Conservation (phyloP, 805 yeast genomes). For the Metschnikowia dekortorum region DNA sequence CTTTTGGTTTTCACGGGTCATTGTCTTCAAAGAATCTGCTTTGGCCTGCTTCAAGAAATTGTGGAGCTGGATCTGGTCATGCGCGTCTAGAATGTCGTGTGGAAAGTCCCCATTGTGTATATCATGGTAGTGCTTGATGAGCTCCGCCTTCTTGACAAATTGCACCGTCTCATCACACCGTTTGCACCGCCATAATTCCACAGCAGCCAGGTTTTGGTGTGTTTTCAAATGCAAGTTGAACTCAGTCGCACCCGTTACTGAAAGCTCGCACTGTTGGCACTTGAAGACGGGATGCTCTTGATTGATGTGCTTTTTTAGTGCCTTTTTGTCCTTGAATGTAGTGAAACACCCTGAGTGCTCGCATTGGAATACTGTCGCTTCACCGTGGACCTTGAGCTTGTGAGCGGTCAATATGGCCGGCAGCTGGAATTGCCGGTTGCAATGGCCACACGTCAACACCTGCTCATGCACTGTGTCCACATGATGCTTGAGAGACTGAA, state of each 20-base stretch:
- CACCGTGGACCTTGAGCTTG: conserved; percentile 59
- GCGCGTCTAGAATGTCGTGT: conserved; percentile 25
- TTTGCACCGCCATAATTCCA: conserved; percentile 65
- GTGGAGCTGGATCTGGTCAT: conserved; percentile 21
- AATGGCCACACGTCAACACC: conserved; percentile 53
- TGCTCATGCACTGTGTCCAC: conserved; percentile 55
- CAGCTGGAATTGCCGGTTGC: conserved; percentile 61
- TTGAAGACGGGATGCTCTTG: conserved; percentile 66
- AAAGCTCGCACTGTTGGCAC: conserved; percentile 63
- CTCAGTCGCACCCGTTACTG: conserved; percentile 70
- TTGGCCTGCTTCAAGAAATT: conserved; percentile 17
- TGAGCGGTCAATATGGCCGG: conserved; percentile 68
- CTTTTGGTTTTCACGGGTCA: conserved; percentile 2
- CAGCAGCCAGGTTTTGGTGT: conserved; percentile 42
- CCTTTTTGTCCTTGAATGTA: conserved; percentile 67
- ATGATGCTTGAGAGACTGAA: conserved; percentile 74
- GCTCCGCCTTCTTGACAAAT: conserved; percentile 54
- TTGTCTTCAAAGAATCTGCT: conserved; percentile 7
- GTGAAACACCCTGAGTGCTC: conserved; percentile 56
- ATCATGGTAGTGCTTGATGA: conserved; percentile 52
- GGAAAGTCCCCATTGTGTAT: conserved; percentile 43
- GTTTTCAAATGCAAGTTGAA: conserved; percentile 64
- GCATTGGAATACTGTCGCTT: conserved; percentile 52
- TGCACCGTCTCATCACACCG: conserved; percentile 39
- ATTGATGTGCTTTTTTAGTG: conserved; percentile 65